Evolutionary conservation across 495 filamentous ascomycete genomes (phyloP), one percentile per base, ranked within the genome.

Genomic region (Friedmanniomyces simplex): DNA sequence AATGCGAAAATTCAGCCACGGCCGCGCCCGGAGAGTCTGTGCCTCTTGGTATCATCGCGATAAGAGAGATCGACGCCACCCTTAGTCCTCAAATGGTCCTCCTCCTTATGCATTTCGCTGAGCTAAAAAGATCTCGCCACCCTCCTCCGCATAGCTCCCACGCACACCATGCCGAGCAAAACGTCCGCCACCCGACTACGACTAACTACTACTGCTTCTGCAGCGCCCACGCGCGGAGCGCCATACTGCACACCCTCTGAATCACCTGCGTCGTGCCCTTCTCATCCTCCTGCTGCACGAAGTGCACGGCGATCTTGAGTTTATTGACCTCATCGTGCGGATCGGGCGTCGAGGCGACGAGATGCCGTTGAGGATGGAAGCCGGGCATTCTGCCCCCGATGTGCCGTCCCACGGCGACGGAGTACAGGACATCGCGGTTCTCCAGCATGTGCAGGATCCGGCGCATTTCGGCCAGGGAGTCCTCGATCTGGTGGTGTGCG

Each of bases 381-480:
- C 75, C 88, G 39, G 75, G 77, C 68, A 85, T 79, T 18, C 83
- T 80, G 37, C 79, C 77, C 26, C 87, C 84, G 37, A 87, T 76
- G 60, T 88, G 82, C 20, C 89, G 82, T 11, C 84, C 81, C 51
- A 95, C 81, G 24, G 86, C 86, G 57, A 96, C 83, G 13, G 87
- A 91, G 68, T 96, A 96, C 32, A 95, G 78, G 8, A 94, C 87
- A 62, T 96, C 90, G n/a, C 90, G 82, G 64, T 91, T 91, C 72
- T 96, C 90, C 20, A 81, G 78, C 54, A 81, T 83, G 57, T 89
- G 84, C 10, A 95, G 77, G 5, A 91, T 71, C 39, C 76, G 75
- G 43, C 89, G 83, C 66, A 84, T 77, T 7, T 73, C 74, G 3
- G 61, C 66, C 10, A 95, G 71, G 1, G 79, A 78, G 54, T 82